A percentile compares a stretch with the other conserved stretches of the same genome.
Evolutionary conservation across 139 green algal genomes (phyloP).

Genomic region (Micromonas commoda): DNA sequence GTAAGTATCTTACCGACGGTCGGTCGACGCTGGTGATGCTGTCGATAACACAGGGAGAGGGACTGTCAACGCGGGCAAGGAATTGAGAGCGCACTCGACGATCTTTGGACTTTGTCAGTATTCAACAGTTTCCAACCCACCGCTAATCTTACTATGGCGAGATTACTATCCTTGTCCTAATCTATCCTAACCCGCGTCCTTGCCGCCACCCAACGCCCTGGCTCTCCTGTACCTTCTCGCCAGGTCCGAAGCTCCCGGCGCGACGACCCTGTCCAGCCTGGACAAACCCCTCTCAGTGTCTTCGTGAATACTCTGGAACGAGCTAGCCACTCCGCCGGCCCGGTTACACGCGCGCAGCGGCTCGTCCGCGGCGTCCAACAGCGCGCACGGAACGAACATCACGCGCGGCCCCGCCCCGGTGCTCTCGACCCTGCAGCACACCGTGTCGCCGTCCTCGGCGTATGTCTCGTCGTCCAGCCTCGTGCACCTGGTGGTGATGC

Average conservation of each 20-base stretch:
- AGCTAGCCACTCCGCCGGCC: too few relatives aligned
- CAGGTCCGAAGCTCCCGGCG: too few relatives aligned
- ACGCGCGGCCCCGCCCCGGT: not conserved
- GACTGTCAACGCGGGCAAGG: not conserved
- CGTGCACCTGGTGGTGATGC: not conserved
- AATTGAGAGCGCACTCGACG: not conserved
- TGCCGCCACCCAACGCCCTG: too few relatives aligned
- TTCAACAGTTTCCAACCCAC: not conserved
- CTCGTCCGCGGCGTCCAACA: not conserved
- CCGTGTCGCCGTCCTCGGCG: not conserved
- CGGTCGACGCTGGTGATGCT: not conserved
- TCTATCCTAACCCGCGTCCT: too few relatives aligned
- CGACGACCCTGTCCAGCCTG: too few relatives aligned
- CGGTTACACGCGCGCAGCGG: not conserved
- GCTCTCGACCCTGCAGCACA: not conserved
- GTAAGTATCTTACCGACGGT: too few relatives aligned
- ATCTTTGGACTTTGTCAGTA: not conserved
- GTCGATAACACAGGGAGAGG: not conserved
- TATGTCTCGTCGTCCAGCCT: not conserved
- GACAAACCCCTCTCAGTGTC: too few relatives aligned
- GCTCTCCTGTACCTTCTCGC: too few relatives aligned
- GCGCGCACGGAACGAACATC: constrained; percentile 6
- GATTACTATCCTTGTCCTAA: not conserved
- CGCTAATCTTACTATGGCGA: not conserved
- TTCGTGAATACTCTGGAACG: too few relatives aligned